Evolutionary conservation across 2,329 filamentous ascomycete species (phyloP).

Genomic region (Colletotrichum sojae): DNA sequence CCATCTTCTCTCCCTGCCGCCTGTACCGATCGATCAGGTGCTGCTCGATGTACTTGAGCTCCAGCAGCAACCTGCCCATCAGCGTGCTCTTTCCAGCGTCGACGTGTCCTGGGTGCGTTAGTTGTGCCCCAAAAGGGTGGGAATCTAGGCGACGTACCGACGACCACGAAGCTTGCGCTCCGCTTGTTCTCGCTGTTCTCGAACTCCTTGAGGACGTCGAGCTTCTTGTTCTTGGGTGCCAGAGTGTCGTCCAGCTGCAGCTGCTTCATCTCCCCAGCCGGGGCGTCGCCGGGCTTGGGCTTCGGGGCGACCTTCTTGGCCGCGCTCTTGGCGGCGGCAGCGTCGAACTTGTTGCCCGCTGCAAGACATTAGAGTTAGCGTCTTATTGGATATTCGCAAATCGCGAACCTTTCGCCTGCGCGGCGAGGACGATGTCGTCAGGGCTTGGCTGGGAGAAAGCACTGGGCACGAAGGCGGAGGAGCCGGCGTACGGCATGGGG

Average conservation of each 20-base stretch:
- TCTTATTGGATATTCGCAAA: constrained; percentile 64
- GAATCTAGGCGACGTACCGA: constrained; percentile 71
- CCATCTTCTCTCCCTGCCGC: constrained; percentile 90
- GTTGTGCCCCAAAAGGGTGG: constrained; percentile 6
- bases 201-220: constrained; percentile 88
- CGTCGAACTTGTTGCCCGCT: constrained; percentile 66
- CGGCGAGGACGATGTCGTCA: constrained; percentile 89
- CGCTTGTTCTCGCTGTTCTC: constrained; percentile 82
- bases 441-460: constrained; percentile 90
- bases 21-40: constrained; percentile 90
- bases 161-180: constrained; percentile 91
- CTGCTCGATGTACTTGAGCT: constrained; percentile 89
- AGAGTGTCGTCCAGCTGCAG: constrained; percentile 67
- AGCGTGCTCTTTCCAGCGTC: constrained; percentile 98
- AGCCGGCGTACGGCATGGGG: constrained; percentile 65
- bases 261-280: constrained; percentile 52
- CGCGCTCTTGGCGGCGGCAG: constrained; percentile 57
- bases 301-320: constrained; percentile 48
- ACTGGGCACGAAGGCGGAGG: constrained; percentile 65
- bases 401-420: constrained; percentile 90
- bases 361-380: constrained; percentile 67
- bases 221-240: constrained; percentile 79
- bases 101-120: constrained; percentile 79
- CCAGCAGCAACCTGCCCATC: constrained; percentile 93
- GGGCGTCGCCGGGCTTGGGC: constrained; percentile 44